phyloP scores from a whole-genome alignment of 1,139 yeast genomes.

The Candida glucosophila region DNA sequence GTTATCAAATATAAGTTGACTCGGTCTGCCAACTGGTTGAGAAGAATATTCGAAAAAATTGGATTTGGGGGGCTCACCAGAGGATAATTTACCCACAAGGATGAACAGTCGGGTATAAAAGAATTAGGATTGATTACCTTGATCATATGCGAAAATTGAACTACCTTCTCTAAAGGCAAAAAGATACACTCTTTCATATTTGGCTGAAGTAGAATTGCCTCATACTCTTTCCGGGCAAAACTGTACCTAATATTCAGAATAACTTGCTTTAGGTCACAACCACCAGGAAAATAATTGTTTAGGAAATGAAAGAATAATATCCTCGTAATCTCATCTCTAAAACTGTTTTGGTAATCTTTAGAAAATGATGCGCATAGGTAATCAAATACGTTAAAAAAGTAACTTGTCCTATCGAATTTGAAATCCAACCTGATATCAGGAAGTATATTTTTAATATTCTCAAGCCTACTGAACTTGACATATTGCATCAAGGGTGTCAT shows the following conservation, averaged over 20 bases:
- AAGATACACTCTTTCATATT: no score
- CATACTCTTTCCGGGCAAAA: background rate
- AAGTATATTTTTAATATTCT: constrained; percentile 44
- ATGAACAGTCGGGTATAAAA: constrained; percentile 29
- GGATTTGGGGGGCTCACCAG: constrained; percentile 20
- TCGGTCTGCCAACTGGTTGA: constrained; percentile 40
- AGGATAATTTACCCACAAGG: constrained; percentile 30
- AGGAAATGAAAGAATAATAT: no score
- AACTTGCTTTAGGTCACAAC: no score
- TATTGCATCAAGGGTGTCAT: constrained; percentile 66
- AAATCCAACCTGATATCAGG: constrained; percentile 38
- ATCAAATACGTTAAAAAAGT: constrained; percentile 37
- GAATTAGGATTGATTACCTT: constrained; percentile 27
- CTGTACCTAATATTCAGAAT: background rate
- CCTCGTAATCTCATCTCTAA: no score
- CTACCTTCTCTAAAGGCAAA: constrained; percentile 14
- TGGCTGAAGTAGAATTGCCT: constrained; percentile 8
- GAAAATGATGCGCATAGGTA: no score
- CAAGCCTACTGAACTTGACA: constrained; percentile 60
- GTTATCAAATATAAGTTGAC: constrained; percentile 40
- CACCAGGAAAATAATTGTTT: no score
- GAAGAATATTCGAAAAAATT: constrained; percentile 24
- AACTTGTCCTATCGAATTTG: constrained; percentile 30
- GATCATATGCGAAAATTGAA: constrained; percentile 21
- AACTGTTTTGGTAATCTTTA: no score